Evolutionary conservation across 2,329 filamentous ascomycete species (phyloP), one percentile per base, ranked within the genome.

Genomic region (Dothideomycetes sp.): DNA sequence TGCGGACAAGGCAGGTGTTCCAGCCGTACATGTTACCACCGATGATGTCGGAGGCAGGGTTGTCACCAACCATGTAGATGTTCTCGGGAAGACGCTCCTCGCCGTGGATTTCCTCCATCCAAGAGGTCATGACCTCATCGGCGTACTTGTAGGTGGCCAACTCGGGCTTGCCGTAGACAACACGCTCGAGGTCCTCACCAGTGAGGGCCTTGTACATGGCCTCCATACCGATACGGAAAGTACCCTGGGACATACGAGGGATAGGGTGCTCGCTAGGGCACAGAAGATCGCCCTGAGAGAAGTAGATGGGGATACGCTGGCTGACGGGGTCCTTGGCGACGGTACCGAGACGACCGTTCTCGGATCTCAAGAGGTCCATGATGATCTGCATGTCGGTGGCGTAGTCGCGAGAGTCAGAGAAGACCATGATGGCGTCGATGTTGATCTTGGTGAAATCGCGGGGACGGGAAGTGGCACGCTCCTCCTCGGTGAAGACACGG

Each of bases 11-110:
- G 56, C 82, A 85, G 3, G 82, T 85, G 64, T 86, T 86, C 82
- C 82, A 86, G 45, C 80, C 80, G 61, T 86, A 84, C 73, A 80
- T 82, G 70, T 86, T 86, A 47, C 81, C 82, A 47, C 82, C 82
- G 48, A 82, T 70, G 53, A 84, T 84, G 57, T 84, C 80, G 18
- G 77, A 82, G 18, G 77, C 76, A 5, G 80, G 80, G 66, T 84
- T 84, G 62, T 84, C 80, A 49, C 80, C 80, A 41, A 84, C 67
- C 80, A 84, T 84, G 70, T 84, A 84, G 59, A 84, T 69, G 63
- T 83, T 81, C 58, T 74, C 59, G 4, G 80, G 79, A 29, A 84
- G 65, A 45, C 64, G 69, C 67, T 82, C 77, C 60, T 84, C 80
- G 55, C 76, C 76, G 68, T 86, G 81, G 49, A 86, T 75, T 52